Conservation (phyloP, 495 filamentous ascomycete species). For the Stereocaulon alpinum region DNA sequence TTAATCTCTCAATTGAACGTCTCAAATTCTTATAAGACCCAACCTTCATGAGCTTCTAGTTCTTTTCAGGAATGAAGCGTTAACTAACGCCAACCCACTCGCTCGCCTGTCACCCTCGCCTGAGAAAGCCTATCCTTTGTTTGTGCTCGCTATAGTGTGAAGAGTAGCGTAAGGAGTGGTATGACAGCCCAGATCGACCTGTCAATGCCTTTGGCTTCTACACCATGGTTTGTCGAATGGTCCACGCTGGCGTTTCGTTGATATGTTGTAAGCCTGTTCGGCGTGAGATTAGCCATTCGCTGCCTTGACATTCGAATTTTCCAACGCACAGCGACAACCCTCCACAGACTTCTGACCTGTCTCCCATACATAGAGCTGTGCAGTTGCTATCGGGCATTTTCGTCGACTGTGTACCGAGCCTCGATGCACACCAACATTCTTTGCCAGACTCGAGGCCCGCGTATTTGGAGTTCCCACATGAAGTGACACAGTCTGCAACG, state of each 20-base stretch:
- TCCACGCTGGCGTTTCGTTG: not conserved
- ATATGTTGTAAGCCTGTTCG: not conserved
- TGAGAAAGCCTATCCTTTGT: no score
- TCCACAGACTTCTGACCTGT: constrained; percentile 22
- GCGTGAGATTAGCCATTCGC: not conserved
- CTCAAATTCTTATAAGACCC: no score
- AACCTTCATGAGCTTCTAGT: no score
- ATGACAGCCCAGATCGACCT: not conserved
- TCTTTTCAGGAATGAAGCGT: no score
- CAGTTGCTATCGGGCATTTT: constrained; percentile 20
- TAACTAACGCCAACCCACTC: no score
- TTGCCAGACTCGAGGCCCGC: constrained; percentile 26
- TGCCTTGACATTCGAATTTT: not conserved
- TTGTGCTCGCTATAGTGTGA: no score
- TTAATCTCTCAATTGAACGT: no score
- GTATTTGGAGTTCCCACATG: constrained; percentile 23
- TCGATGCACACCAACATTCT: constrained; percentile 25
- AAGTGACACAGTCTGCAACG: constrained; percentile 20
- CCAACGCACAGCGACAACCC: constrained; percentile 17
- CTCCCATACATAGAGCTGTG: constrained; percentile 20
- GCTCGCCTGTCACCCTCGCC: no score
- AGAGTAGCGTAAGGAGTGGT: no score
- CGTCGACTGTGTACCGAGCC: constrained; percentile 16
- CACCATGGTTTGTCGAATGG: not conserved
- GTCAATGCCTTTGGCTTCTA: not conserved